Percentiles rank a stretch among this genome's conserved stretches.
Evolutionary conservation across 495 filamentous ascomycete genomes (phyloP).

Genomic region (Platismatia glauca): DNA sequence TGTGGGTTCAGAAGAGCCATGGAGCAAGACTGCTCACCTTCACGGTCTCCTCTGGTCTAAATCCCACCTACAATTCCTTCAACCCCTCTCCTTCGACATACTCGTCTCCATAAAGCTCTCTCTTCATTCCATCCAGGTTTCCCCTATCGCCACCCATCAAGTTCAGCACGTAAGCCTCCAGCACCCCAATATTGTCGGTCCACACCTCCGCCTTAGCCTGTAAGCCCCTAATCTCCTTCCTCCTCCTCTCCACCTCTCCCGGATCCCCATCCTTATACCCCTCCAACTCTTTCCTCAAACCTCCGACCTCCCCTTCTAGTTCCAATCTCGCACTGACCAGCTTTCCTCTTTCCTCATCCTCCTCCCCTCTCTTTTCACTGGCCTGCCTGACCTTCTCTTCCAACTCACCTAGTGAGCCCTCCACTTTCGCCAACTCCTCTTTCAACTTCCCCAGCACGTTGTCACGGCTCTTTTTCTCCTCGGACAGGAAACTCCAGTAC

Average conservation of each 20-base stretch:
- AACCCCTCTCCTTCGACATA: slow-evolving; percentile 56
- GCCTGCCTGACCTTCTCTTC: slow-evolving; percentile 36
- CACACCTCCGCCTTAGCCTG: slow-evolving; percentile 42
- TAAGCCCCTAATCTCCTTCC: slow-evolving; percentile 39
- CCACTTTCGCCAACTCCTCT: slow-evolving; percentile 46
- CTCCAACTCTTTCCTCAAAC: slow-evolving; percentile 36
- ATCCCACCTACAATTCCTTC: slow-evolving; percentile 37
- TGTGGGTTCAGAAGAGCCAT: no score
- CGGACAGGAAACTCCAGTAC: slow-evolving; percentile 68
- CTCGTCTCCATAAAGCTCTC: slow-evolving; percentile 52
- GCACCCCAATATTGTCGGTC: slow-evolving; percentile 56
- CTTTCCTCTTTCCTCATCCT: slow-evolving; percentile 30
- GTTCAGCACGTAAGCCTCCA: slow-evolving; percentile 52
- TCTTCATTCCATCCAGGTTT: slow-evolving; percentile 42
- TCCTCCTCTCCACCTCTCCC: slow-evolving; percentile 41
- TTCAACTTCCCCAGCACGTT: slow-evolving; percentile 39
- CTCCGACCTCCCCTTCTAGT: slow-evolving; percentile 32
- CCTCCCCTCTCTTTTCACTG: slow-evolving; percentile 33
- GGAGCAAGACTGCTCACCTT: background rate
- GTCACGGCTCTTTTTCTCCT: slow-evolving; percentile 49
- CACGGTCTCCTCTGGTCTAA: background rate
- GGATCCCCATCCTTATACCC: slow-evolving; percentile 45
- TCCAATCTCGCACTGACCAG: slow-evolving; percentile 30
- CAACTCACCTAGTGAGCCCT: slow-evolving; percentile 30
- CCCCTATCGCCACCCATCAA: slow-evolving; percentile 44